phyloP scores from a whole-genome alignment of 2,329 filamentous ascomycete genomes.

The Aspergillus aculeatus region DNA sequence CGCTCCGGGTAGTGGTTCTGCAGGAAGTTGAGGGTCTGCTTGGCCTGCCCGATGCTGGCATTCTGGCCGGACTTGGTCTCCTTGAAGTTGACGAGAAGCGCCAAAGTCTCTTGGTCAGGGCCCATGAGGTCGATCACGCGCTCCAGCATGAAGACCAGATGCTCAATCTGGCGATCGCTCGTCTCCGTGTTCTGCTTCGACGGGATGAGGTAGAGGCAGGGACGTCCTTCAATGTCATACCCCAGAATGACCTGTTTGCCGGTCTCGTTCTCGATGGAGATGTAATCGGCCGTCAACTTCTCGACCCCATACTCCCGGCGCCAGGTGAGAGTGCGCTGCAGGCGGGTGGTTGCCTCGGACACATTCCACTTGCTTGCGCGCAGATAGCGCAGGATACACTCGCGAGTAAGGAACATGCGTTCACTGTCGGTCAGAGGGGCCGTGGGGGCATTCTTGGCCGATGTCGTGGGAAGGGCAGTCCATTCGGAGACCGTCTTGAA shows the following conservation, averaged over 20 bases:
- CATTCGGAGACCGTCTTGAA: slow-evolving; percentile 69
- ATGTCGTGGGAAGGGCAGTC: slow-evolving; percentile 66
- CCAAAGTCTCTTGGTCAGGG: slow-evolving; percentile 79
- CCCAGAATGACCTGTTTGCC: slow-evolving; percentile 91
- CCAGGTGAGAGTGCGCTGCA: slow-evolving; percentile 81
- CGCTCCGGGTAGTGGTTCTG: slow-evolving; percentile 96
- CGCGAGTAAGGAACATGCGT: slow-evolving; percentile 84
- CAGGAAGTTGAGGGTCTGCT: slow-evolving; percentile 83
- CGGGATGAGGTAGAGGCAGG: slow-evolving; percentile 87
- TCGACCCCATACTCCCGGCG: slow-evolving; percentile 84
- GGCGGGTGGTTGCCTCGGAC: slow-evolving; percentile 71
- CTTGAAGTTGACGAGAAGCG: slow-evolving; percentile 89
- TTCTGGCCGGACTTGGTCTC: slow-evolving; percentile 72
- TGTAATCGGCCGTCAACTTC: slow-evolving; percentile 73
- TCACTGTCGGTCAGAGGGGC: slow-evolving; percentile 74
- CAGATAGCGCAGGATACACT: slow-evolving; percentile 90
- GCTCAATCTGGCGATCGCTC: slow-evolving; percentile 82
- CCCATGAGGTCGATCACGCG: slow-evolving; percentile 83
- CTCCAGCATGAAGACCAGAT: slow-evolving; percentile 95
- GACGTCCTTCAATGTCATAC: slow-evolving; percentile 80
- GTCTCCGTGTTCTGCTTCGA: slow-evolving; percentile 89
- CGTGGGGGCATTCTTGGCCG: slow-evolving; percentile 56
- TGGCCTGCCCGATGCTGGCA: slow-evolving; percentile 72
- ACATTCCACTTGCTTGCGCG: slow-evolving; percentile 89
- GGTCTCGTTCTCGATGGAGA: slow-evolving; percentile 91